A percentile compares a stretch with the other conserved stretches of the same genome.
Evolutionary conservation across 2,329 filamentous ascomycete species (phyloP).

Genomic region (Epichloe amarillans): DNA sequence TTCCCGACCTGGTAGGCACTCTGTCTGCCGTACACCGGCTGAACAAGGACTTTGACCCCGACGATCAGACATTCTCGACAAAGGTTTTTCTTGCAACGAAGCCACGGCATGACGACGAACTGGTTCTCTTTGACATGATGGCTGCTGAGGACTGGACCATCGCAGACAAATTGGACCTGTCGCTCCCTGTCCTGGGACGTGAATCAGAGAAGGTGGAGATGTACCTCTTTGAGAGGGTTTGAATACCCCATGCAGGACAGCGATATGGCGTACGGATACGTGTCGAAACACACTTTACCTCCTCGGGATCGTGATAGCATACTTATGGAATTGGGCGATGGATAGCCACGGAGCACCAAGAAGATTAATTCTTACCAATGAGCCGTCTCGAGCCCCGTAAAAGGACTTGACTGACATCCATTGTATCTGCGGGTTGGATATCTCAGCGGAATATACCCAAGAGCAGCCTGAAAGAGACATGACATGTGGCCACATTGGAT

Average conservation of each 20-base stretch:
- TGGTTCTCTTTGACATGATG: conserved; percentile 34
- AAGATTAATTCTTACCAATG: no score
- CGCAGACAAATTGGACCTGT: conserved; percentile 26
- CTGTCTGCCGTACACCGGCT: conserved; percentile 33
- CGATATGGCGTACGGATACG: no score
- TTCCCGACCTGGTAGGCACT: conserved; percentile 40
- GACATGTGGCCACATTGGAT: no score
- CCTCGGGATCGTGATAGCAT: no score
- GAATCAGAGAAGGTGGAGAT: conserved; percentile 35
- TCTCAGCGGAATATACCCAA: no score
- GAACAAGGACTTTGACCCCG: conserved; percentile 16
- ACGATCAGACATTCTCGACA: conserved; percentile 16
- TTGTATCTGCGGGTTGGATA: no score
- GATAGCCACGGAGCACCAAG: no score
- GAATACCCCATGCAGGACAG: neutral
- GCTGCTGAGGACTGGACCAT: conserved; percentile 30
- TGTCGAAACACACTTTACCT: no score
- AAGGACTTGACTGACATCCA: no score
- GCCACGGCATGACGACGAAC: conserved; percentile 40
- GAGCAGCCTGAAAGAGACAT: no score
- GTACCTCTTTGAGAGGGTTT: conserved; percentile 33
- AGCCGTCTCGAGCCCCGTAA: no score
- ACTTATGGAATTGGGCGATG: no score
- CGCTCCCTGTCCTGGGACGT: conserved; percentile 31
- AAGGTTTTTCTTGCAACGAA: conserved; percentile 42